phyloP scores from a whole-genome alignment of 345 rosid species.

The Trapa bicornis region DNA sequence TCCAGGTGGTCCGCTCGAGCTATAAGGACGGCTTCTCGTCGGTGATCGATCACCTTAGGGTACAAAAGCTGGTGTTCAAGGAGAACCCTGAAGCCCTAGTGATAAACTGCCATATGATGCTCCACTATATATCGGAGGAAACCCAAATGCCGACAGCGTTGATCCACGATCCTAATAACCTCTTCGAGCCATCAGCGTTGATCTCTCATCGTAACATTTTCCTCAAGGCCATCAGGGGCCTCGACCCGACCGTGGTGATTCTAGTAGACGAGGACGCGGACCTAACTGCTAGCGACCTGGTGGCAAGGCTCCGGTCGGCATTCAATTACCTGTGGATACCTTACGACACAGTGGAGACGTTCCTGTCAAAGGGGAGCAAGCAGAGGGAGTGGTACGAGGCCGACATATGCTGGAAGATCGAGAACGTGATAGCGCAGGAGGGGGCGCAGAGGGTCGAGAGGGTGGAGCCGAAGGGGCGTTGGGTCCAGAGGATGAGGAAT shows the following conservation, averaged over 20 bases:
- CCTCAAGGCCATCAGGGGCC: constrained; percentile 43
- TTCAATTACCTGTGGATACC: constrained; percentile 89
- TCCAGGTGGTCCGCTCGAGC: constrained; percentile 40
- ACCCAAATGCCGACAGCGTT: constrained; percentile 13
- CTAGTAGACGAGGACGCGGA: constrained; percentile 81
- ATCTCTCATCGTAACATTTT: constrained; percentile 35
- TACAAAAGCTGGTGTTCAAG: constrained; percentile 35
- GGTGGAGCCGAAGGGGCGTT: constrained; percentile 49
- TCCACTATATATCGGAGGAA: constrained; percentile 69
- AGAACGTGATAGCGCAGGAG: constrained; percentile 71
- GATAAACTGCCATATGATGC: constrained; percentile 81
- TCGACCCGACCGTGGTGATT: constrained; percentile 56
- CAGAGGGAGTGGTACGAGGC: constrained; percentile 84
- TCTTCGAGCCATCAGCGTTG: constrained; percentile 16
- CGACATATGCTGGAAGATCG: constrained; percentile 63
- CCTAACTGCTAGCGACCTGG: constrained; percentile 49
- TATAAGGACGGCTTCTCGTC: constrained; percentile 56
- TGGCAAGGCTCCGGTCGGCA: constrained; percentile 48
- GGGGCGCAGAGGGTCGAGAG: constrained; percentile 70
- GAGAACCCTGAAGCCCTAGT: constrained; percentile 51
- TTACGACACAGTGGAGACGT: constrained; percentile 66
- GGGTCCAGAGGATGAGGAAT: constrained; percentile 67
- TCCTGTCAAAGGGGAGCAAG: constrained; percentile 53
- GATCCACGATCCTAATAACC: constrained; percentile 5
- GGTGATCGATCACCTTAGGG: constrained; percentile 45